phyloP scores from a whole-genome alignment of 495 filamentous ascomycete species.

The Pseudotulostoma volvatum region DNA sequence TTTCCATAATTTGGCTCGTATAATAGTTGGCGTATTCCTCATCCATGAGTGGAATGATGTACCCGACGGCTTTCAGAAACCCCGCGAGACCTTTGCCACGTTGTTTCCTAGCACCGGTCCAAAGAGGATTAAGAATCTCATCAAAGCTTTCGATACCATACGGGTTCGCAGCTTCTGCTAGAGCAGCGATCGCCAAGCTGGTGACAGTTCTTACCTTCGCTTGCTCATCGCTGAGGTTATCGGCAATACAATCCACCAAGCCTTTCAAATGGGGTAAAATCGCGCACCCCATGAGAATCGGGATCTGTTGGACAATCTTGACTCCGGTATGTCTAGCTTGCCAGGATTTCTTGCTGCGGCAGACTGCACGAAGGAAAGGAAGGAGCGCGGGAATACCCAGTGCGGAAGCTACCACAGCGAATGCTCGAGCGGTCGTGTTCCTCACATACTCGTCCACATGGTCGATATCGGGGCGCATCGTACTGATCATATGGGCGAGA shows the following conservation, averaged over 20 bases:
- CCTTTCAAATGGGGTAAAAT: constrained; percentile 93
- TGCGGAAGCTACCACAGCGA: constrained; percentile 93
- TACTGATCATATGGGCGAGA: constrained; percentile 97
- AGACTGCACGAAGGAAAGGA: constrained; percentile 89
- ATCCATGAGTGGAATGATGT: constrained; percentile 98
- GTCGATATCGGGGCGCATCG: constrained; percentile 97
- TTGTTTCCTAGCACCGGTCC: constrained; percentile 90
- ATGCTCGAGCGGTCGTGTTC: constrained; percentile 94
- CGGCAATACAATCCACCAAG: constrained; percentile 88
- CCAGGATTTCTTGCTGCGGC: constrained; percentile 97
- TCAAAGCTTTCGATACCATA: constrained; percentile 99
- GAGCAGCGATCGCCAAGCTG: constrained; percentile 81
- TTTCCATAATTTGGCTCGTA: constrained; percentile 97
- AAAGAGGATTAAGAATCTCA: constrained; percentile 89
- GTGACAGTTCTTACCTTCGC: constrained; percentile 95
- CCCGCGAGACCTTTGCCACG: constrained; percentile 90
- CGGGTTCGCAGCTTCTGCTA: constrained; percentile 91
- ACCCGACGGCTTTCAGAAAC: constrained; percentile 94
- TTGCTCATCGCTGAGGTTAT: constrained; percentile 93
- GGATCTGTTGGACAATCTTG: constrained; percentile 97
- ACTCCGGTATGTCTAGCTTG: constrained; percentile 98
- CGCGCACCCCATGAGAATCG: constrained; percentile 98
- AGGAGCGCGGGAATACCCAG: constrained; percentile 90
- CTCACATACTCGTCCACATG: constrained; percentile 98
- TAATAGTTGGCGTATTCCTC: constrained; percentile 99